Base-by-base conservation (phyloP, 768 basidiomycete genomes). In the Auriculariales sp. region DNA sequence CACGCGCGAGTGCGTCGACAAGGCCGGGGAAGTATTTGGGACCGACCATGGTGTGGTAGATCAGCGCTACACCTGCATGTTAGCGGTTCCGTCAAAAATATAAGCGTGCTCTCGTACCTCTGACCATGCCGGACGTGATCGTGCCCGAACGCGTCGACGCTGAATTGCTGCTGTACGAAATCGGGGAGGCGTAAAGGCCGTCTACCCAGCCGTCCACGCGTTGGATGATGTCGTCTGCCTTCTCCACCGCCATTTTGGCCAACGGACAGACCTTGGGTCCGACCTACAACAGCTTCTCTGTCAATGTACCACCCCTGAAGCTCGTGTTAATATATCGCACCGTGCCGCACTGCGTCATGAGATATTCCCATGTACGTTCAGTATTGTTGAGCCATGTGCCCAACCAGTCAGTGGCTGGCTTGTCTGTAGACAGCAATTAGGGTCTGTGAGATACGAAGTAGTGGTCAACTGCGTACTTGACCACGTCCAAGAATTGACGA, bases 401-500 rank as follows among this genome's bases (percentile, higher is more conserved):
- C 27, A 49, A 46, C 36, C 32, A 55, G 19, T 39, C 49, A 39
- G 49, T 46, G 19, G 25, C 19, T 14, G 54, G 54, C 22, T 44
- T 34, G 25, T 22, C 52, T 53, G 33, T n/a, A 22, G 3, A 33
- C 28, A 1, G n/a, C 1, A 15, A 6, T 9, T 39, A 9, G 25
- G 3, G 9, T 50, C 4, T 14, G 19, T 22, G 14, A 24, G 14
- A 17, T 10, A n/a, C 19, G 2, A n/a, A 36, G 28, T 17, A 5
- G 17, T 6, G 14, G n/a, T n/a, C n/a, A n/a, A n/a, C n/a, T 24
- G 17, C 52, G 32, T n/a, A 54, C 54, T 31, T 4, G 55, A 33
- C 55, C 55, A 56, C 3, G 25, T 14, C 11, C 32, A 49, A n/a
- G 49, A 14, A 29, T 56, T 34, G 15, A 52, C 55, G 28, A 56